Evolutionary conservation across 169 alveolate species (phyloP).

Genomic region (Hepatocystis sp.): DNA sequence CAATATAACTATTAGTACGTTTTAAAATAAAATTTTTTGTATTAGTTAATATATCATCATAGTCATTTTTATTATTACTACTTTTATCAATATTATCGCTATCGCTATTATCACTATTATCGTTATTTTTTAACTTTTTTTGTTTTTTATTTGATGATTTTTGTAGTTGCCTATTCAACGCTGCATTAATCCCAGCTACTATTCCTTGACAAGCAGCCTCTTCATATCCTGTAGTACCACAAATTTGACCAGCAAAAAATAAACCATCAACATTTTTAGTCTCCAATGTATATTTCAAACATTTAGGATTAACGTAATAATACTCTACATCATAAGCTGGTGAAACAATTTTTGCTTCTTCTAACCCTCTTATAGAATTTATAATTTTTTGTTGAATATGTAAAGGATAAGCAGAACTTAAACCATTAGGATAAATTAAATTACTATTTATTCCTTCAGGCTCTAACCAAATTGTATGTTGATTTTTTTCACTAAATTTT

Average conservation of each 20-base stretch:
- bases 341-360: slow-evolving; percentile 84
- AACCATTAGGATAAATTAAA: slow-evolving; percentile 93
- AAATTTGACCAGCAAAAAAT: slow-evolving; percentile 93
- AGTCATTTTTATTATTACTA: too few species aligned
- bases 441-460: slow-evolving; percentile 91
- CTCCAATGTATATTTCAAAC: slow-evolving; percentile 87
- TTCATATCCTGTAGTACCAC: slow-evolving; percentile 96
- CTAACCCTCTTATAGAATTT: slow-evolving; percentile 85
- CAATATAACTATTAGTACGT: slow-evolving; percentile 90
- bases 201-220: slow-evolving; percentile 95
- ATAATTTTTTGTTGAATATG: slow-evolving; percentile 85
- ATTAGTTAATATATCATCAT: too few species aligned
- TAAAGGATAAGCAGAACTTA: slow-evolving; percentile 91
- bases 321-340: slow-evolving; percentile 95
- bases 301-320: slow-evolving; percentile 88
- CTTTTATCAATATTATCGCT: too few species aligned
- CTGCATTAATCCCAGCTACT: slow-evolving; percentile 95
- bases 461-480: slow-evolving; percentile 95
- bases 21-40: slow-evolving; percentile 77
- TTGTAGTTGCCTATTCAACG: too few species aligned
- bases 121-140: slow-evolving; percentile 10
- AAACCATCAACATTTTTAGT: slow-evolving; percentile 84
- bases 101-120: too few species aligned
- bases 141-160: slow-evolving; percentile 18
- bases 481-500: slow-evolving; percentile 84